Conservation (phyloP, 768 basidiomycete species). For the Suillus clintonianus region DNA sequence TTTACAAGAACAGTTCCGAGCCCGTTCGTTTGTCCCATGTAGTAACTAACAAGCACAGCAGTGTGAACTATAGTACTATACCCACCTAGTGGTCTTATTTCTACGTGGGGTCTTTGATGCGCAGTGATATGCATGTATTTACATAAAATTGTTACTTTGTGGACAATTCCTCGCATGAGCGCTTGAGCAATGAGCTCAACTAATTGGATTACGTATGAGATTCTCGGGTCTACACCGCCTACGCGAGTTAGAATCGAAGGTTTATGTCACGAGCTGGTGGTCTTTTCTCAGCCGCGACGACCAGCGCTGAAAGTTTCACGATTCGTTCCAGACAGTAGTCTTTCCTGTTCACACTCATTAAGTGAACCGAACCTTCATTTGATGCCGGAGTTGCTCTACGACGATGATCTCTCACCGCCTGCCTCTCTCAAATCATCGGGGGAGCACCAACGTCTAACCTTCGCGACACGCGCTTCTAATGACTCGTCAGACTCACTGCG, state of each 20-base stretch:
- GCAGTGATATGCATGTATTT: not conserved
- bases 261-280: not conserved
- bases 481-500: slow-evolving; percentile 78
- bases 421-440: slow-evolving; percentile 12
- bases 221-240: not conserved
- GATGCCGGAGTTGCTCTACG: not conserved
- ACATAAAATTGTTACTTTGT: not conserved
- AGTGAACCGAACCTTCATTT: not conserved
- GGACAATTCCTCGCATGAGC: not conserved
- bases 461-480: slow-evolving; percentile 9
- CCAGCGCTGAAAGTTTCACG: not conserved
- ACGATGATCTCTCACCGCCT: slow-evolving; percentile 14
- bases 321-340: not conserved
- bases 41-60: not conserved
- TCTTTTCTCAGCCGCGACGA: not conserved
- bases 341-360: not conserved
- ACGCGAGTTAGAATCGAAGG: not conserved
- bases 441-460: slow-evolving; percentile 13
- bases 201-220: not conserved
- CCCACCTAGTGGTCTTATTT: not conserved
- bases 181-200: not conserved
- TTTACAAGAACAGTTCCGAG: not conserved
- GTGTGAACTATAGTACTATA: not conserved
- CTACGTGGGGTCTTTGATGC: not conserved
- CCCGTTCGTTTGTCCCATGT: not conserved